Conservation (phyloP, 2,329 filamentous ascomycete species). For the Ceratocystiopsis minuta region DNA sequence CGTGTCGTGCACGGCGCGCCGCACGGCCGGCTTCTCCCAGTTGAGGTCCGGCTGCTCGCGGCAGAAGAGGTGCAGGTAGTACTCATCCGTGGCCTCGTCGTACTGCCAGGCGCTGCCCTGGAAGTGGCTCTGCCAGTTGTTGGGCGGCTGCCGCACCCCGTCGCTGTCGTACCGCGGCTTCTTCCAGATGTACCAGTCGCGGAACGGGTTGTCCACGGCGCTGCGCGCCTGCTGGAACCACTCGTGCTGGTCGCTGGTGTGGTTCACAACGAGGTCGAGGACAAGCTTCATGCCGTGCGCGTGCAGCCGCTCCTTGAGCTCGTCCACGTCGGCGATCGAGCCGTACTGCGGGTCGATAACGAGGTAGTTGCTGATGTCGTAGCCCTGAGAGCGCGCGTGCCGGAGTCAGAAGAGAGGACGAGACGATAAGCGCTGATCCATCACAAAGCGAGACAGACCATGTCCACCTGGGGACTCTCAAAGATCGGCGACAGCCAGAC, state of each 20-base stretch:
- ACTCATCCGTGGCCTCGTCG: slow-evolving; percentile 52
- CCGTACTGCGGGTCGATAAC: slow-evolving; percentile 35
- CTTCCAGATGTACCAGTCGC: slow-evolving; percentile 32
- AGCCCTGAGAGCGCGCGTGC: slow-evolving; percentile 27
- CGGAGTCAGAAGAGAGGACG: too few relatives aligned
- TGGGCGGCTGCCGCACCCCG: slow-evolving; percentile 49
- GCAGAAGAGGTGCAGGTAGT: slow-evolving; percentile 64
- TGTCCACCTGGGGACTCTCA: slow-evolving; percentile 32
- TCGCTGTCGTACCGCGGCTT: slow-evolving; percentile 26
- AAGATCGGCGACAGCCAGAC: slow-evolving; percentile 38
- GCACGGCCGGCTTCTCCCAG: slow-evolving; percentile 55
- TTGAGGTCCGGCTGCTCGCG: slow-evolving; percentile 50
- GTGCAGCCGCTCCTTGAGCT: slow-evolving; percentile 40
- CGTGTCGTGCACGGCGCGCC: slow-evolving; percentile 51
- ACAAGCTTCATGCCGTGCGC: slow-evolving; percentile 37
- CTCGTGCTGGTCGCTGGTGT: slow-evolving; percentile 52
- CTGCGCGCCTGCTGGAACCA: slow-evolving; percentile 54
- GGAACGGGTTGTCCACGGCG: slow-evolving; percentile 41
- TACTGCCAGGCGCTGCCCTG: slow-evolving; percentile 50
- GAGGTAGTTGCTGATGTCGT: slow-evolving; percentile 49
- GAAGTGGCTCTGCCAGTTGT: slow-evolving; percentile 54
- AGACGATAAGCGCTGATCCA: too few relatives aligned
- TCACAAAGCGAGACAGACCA: slow-evolving; percentile 16
- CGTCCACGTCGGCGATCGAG: slow-evolving; percentile 44
- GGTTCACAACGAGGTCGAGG: slow-evolving; percentile 61